phyloP scores from a whole-genome alignment of 306 rosid species.

The Castanea mollissima region DNA sequence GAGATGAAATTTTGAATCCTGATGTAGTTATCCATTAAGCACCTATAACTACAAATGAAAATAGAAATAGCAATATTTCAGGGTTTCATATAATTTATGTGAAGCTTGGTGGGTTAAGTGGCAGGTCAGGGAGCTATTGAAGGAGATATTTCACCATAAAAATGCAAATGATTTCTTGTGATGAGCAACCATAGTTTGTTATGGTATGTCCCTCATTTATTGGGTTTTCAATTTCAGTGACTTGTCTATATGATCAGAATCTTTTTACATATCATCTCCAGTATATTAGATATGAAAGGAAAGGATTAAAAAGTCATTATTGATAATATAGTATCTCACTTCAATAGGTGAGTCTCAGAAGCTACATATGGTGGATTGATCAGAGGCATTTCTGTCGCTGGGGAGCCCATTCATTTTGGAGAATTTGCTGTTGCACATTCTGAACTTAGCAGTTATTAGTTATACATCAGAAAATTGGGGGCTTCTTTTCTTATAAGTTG shows the following conservation, averaged over 20 bases:
- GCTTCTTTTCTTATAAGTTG: conserved; percentile 25
- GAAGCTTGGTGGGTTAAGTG: conserved; percentile 48
- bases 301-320: conserved; percentile 29
- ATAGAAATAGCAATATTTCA: conserved; percentile 21
- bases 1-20: not conserved
- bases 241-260: conserved; percentile 6
- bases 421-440: conserved; percentile 30
- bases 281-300: conserved; percentile 21
- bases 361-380: conserved; percentile 36
- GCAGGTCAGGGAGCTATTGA: conserved; percentile 57
- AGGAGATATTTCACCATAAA: conserved; percentile 43
- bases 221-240: conserved; percentile 31
- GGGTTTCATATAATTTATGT: conserved; percentile 36
- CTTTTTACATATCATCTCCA: conserved; percentile 21
- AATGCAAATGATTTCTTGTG: conserved; percentile 27
- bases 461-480: conserved; percentile 23
- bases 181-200: conserved; percentile 31
- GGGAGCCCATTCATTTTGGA: conserved; percentile 27
- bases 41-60: conserved; percentile 24
- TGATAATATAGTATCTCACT: conserved; percentile 28
- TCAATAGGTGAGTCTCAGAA: conserved; percentile 38
- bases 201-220: conserved; percentile 44
- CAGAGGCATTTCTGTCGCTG: conserved; percentile 32
- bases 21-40: not conserved
- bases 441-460: conserved; percentile 20